Percentiles rank a stretch among this genome's conserved stretches.
These are phyloP conservation scores for Rhododendron vialii DNA, from an alignment of 148 eudicot species.

Conservation along the genomic window DNA sequence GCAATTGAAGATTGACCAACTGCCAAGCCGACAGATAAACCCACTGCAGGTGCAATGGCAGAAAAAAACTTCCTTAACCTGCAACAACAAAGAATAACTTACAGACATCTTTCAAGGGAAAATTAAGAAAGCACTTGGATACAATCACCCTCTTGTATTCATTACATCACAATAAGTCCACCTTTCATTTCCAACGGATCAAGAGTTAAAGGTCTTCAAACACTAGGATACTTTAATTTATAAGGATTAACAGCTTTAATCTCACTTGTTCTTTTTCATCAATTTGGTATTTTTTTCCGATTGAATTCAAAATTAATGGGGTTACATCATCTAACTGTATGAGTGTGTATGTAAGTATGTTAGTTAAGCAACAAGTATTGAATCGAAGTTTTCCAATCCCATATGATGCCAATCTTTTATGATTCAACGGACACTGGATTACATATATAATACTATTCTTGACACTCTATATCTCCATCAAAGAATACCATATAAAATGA, in stretches of 20 bases:
- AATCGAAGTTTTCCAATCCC: not conserved
- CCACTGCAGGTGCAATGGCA: conserved; percentile 83
- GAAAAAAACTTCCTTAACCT: conserved; percentile 91
- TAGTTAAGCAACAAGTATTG: not conserved
- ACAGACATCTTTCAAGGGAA: not conserved
- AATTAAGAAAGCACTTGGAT: not conserved
- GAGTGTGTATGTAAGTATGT: not conserved
- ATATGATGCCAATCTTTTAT: not conserved
- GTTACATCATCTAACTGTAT: not conserved
- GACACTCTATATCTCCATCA: not conserved
- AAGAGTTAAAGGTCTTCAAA: not conserved
- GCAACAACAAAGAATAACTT: conserved; percentile 16
- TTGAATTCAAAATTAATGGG: not conserved
- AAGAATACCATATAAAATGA: not conserved
- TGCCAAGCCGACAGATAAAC: conserved; percentile 90
- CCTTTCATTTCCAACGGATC: not conserved
- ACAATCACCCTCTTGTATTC: too few species aligned
- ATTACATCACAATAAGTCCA: not conserved
- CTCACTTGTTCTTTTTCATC: not conserved
- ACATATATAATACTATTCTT: not conserved
- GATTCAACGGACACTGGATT: not conserved
- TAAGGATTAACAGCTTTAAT: not conserved
- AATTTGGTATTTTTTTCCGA: not conserved
- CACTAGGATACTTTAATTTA: not conserved
- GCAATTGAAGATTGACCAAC: conserved; percentile 92